Evolutionary conservation across 2,329 filamentous ascomycete genomes (phyloP).

Genomic region (Alternaria novae-zelandiae): DNA sequence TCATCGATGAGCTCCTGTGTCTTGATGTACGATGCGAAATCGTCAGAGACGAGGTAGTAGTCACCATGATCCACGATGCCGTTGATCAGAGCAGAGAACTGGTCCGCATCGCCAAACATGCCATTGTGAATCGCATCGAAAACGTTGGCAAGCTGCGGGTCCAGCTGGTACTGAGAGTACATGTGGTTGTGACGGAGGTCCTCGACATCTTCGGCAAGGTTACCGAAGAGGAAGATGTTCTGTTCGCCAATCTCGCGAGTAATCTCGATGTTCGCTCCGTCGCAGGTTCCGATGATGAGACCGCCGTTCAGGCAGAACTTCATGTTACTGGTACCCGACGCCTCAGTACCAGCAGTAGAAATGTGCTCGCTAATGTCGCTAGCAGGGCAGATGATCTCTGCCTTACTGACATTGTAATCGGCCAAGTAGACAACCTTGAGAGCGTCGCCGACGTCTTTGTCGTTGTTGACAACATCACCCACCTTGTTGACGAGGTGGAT

Average conservation of each 20-base stretch:
- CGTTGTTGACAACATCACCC: conserved; percentile 87
- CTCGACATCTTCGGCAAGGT: conserved; percentile 93
- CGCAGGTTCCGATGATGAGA: conserved; percentile 95
- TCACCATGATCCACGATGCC: conserved; percentile 92
- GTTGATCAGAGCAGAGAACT: conserved; percentile 83
- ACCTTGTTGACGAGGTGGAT: conserved; percentile 97
- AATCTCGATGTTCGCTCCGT: conserved; percentile 98
- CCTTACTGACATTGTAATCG: conserved; percentile 99
- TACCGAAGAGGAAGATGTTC: conserved; percentile 99
- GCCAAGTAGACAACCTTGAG: conserved; percentile 97
- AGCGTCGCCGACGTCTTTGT: conserved; percentile 87
- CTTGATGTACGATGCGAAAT: conserved; percentile 93
- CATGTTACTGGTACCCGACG: conserved; percentile 94
- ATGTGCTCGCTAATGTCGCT: conserved; percentile 98
- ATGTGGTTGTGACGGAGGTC: conserved; percentile 90
- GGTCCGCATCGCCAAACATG: conserved; percentile 77
- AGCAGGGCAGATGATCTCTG: conserved; percentile 92
- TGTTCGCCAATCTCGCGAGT: conserved; percentile 95
- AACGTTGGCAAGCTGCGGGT: conserved; percentile 77
- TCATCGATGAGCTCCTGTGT: conserved; percentile 91
- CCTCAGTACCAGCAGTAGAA: conserved; percentile 94
- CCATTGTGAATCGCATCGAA: conserved; percentile 82
- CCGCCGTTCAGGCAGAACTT: conserved; percentile 98
- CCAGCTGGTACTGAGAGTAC: conserved; percentile 80
- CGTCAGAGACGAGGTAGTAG: conserved; percentile 96